Evolutionary conservation across 768 basidiomycete genomes (phyloP).

Genomic region (Boletus sp.): DNA sequence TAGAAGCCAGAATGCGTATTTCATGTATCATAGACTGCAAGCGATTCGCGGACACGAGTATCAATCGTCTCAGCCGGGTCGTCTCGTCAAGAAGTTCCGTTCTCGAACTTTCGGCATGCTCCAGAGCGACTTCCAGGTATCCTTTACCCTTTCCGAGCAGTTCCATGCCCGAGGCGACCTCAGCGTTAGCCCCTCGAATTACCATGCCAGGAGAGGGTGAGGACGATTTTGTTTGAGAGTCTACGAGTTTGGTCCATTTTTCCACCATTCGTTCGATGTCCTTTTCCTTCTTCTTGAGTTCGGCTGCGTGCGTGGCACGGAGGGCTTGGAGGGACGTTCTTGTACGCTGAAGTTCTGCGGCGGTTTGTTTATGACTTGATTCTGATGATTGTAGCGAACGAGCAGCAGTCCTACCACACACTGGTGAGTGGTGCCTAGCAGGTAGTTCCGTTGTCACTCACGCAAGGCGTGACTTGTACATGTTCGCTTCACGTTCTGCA

Average conservation of each 20-base stretch:
- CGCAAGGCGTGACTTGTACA: conserved; percentile 70
- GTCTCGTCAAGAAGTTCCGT: conserved; percentile 64
- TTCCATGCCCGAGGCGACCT: conserved; percentile 43
- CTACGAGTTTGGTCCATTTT: conserved; percentile 69
- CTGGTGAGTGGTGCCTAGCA: conserved; percentile 5
- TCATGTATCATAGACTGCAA: conserved; percentile 54
- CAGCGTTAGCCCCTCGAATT: conserved; percentile 51
- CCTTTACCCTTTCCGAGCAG: conserved; percentile 48
- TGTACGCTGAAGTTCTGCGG: conserved; percentile 68
- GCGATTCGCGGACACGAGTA: conserved; percentile 64
- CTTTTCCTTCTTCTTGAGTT: conserved; percentile 79
- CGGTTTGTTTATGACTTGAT: conserved; percentile 65
- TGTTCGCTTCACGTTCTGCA: conserved; percentile 75
- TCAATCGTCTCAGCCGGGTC: conserved; percentile 51
- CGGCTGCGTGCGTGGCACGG: conserved; percentile 63
- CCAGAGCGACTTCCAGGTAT: conserved; percentile 63
- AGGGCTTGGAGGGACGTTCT: conserved; percentile 64
- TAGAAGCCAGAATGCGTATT: conserved; percentile 37
- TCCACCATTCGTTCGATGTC: conserved; percentile 74
- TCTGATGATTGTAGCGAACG: conserved; percentile 59
- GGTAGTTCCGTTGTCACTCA: conserved; percentile 37
- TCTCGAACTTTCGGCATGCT: conserved; percentile 68
- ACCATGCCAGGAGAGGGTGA: conserved; percentile 46
- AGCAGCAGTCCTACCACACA: conserved; percentile 41
- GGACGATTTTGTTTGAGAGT: conserved; percentile 60